Conservation (phyloP, 2,329 filamentous ascomycete species). For the Trichoderma endophyticum region DNA sequence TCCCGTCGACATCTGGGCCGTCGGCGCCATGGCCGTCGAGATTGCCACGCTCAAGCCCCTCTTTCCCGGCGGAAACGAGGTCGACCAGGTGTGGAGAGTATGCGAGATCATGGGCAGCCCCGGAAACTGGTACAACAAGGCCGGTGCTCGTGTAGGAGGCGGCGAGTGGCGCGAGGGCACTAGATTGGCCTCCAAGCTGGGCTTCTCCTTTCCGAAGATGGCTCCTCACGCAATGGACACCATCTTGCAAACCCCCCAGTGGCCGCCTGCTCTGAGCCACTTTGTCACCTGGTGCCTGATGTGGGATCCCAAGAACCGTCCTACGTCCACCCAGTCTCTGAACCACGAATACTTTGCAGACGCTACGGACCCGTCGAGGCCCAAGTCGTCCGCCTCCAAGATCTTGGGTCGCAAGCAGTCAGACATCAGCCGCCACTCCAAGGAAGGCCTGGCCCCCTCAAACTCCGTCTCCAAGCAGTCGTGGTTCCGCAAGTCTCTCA, state of each 20-base stretch:
- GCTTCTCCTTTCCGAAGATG: slow-evolving; percentile 99
- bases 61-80: slow-evolving; percentile 96
- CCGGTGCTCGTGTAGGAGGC: slow-evolving; percentile 80
- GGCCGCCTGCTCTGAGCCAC: slow-evolving; percentile 81
- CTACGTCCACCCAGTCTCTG: slow-evolving; percentile 90
- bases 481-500: slow-evolving; percentile 95
- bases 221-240: slow-evolving; percentile 95
- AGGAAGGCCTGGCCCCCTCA: slow-evolving; percentile 53
- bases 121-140: slow-evolving; percentile 95
- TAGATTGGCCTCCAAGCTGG: slow-evolving; percentile 87
- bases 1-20: slow-evolving; percentile 96
- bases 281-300: slow-evolving; percentile 99
- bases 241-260: slow-evolving; percentile 84
- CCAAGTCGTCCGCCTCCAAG: slow-evolving; percentile 84
- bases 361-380: slow-evolving; percentile 84
- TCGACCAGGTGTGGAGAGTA: slow-evolving; percentile 97
- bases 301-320: slow-evolving; percentile 93
- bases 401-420: slow-evolving; percentile 88
- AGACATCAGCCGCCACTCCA: slow-evolving; percentile 66
- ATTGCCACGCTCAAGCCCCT: slow-evolving; percentile 94
- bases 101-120: slow-evolving; percentile 99
- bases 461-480: slow-evolving; percentile 79
- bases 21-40: slow-evolving; percentile 98
- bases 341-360: slow-evolving; percentile 93
- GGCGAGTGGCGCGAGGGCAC: slow-evolving; percentile 98